Evolutionary conservation across 2,329 filamentous ascomycete genomes (phyloP).

Genomic region (Aspergillus ochraceus): DNA sequence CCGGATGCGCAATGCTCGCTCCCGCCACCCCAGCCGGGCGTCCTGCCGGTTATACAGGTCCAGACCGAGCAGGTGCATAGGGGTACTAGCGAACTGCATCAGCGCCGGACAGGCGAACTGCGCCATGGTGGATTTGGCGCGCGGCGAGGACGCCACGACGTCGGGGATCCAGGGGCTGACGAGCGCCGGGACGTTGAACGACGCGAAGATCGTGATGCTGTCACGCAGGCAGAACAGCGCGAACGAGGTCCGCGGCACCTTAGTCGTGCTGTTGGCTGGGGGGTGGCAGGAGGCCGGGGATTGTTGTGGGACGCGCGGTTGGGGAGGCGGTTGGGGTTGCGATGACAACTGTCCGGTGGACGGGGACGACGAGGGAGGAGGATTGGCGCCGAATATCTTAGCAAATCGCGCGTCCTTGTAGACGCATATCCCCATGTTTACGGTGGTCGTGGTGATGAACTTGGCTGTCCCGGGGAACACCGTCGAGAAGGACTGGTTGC

Average conservation of each 20-base stretch:
- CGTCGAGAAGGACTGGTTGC: conserved; percentile 54
- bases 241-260: conserved; percentile 70
- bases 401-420: conserved; percentile 90
- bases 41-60: conserved; percentile 76
- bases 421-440: conserved; percentile 82
- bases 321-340: conserved; percentile 3
- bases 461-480: conserved; percentile 76
- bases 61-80: conserved; percentile 79
- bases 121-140: conserved; percentile 60
- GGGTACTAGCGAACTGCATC: conserved; percentile 77
- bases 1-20: conserved; percentile 68
- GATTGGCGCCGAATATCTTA: conserved; percentile 70
- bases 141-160: conserved; percentile 46
- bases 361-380: conserved; percentile 41
- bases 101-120: conserved; percentile 79
- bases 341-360: conserved; percentile 10
- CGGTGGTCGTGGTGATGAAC: conserved; percentile 75
- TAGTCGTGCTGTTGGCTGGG: conserved; percentile 27
- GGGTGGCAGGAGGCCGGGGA: conserved; percentile 19
- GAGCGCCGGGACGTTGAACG: conserved; percentile 82
- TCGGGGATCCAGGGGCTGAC: conserved; percentile 68
- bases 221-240: conserved; percentile 79
- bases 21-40: conserved; percentile 49
- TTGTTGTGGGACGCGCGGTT: conserved; percentile 1
- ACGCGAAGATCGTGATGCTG: conserved; percentile 85